Base-by-base conservation (phyloP, 148 eudicot species). In the Camellia granthamiana region DNA sequence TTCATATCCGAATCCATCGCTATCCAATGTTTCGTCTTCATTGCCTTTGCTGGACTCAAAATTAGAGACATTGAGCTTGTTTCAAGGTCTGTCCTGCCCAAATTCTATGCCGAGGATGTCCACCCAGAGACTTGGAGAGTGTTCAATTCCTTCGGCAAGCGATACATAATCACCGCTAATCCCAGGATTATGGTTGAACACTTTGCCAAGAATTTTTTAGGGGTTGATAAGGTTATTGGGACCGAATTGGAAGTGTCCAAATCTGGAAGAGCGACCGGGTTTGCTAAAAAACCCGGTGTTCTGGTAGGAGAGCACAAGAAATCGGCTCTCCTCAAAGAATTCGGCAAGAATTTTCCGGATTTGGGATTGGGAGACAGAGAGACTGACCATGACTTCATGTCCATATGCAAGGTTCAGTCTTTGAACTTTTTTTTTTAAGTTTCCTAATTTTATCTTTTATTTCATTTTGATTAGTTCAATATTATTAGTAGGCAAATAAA, bases 111-210 rank as follows among this genome's bases (percentile, higher is more conserved):
- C 3, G 88, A 84, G 42, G 97, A 93, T 14, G 92, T 93, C 6
- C 87, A 84, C 21, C 90, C 92, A 6, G 87, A 83, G 65, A 74
- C 92, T 5, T 93, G 93, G 95, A 54, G 65, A 3, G 97, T 93
- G 74, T 93, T 90, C 74, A 86, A 81, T 60, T 88, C 95, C 0
- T 93, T 84, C 46, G 94, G 93, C 18, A 93, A 78, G 81, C 80
- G 90, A 60, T 85, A 77, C 44, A 67, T 93, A 0, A 76, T 94
- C 1, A 92, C 98, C 0, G 91, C 92, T 0, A 94, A 81, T 16
- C 97, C 97, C 3, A 85, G 93, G 56, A 83, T 91, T 42, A 91
- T 91, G 91, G 97, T 91, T 55, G 97, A 93, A 62, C 82, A 84
- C 12, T 93, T 93, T 64, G 89, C 72, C 0, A 93, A 90, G 90